Evolutionary conservation across 2,329 filamentous ascomycete genomes (phyloP).

Genomic region (Davidsoniella eucalypti): DNA sequence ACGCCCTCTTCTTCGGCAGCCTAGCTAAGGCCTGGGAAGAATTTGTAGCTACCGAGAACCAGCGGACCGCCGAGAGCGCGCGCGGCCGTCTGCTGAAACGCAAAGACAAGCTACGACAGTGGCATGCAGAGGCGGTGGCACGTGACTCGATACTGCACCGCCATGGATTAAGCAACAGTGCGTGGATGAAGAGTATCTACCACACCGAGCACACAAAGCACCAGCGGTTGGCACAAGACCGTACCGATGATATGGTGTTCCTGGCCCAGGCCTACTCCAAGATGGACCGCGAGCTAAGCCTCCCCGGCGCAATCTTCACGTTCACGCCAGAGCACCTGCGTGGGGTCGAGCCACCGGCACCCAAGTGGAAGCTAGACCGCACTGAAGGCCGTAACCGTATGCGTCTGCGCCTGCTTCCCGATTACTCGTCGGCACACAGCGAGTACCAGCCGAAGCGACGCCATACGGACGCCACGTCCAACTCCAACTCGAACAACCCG

Average conservation of each 20-base stretch:
- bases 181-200: constrained; percentile 94
- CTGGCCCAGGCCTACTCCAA: constrained; percentile 59
- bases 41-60: constrained; percentile 71
- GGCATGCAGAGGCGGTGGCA: constrained; percentile 53
- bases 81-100: constrained; percentile 55
- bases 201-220: constrained; percentile 83
- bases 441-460: constrained; percentile 76
- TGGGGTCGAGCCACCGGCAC: constrained; percentile 27
- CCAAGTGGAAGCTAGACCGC: constrained; percentile 85
- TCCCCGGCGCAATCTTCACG: constrained; percentile 53
- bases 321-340: not conserved
- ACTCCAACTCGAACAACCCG: not conserved
- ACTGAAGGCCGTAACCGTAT: constrained; percentile 93
- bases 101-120: constrained; percentile 65
- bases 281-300: constrained; percentile 60
- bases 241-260: constrained; percentile 76
- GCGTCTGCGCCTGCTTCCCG: constrained; percentile 72
- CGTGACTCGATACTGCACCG: constrained; percentile 57
- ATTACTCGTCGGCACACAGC: constrained; percentile 49
- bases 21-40: constrained; percentile 76
- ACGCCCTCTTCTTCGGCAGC: constrained; percentile 65
- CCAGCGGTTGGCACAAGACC: constrained; percentile 76
- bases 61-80: constrained; percentile 59
- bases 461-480: constrained; percentile 25
- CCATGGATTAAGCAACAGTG: constrained; percentile 74